These are phyloP conservation scores for Aphanomyces astaci DNA, from an alignment of 352 stramenopile genomes.

Conservation along the genomic window DNA sequence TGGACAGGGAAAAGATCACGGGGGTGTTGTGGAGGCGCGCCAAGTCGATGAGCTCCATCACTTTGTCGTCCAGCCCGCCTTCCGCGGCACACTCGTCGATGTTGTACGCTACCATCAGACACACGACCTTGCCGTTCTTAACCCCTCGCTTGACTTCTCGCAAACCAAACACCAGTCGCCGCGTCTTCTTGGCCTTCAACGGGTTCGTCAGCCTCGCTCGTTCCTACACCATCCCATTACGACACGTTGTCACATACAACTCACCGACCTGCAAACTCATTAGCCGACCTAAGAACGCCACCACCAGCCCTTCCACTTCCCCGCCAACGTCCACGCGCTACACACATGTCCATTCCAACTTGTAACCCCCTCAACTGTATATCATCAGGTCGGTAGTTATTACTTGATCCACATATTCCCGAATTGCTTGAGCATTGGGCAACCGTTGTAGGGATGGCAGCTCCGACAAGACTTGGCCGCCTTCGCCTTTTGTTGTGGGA, in stretches of 20 bases:
- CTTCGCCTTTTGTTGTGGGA: neutral
- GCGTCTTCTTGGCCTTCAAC: slow-evolving; percentile 49
- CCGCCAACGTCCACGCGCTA: slow-evolving; percentile 22
- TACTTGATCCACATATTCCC: slow-evolving; percentile 26
- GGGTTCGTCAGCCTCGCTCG: slow-evolving; percentile 55
- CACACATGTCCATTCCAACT: neutral
- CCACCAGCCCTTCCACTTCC: slow-evolving; percentile 28
- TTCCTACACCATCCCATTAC: slow-evolving; percentile 36
- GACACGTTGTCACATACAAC: slow-evolving; percentile 1
- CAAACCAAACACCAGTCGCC: slow-evolving; percentile 86
- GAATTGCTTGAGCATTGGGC: slow-evolving; percentile 14
- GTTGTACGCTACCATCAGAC: slow-evolving; percentile 87
- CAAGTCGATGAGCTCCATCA: slow-evolving; percentile 75
- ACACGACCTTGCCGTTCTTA: slow-evolving; percentile 67
- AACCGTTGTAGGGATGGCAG: slow-evolving; percentile 13
- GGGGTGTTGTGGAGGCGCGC: slow-evolving; percentile 41
- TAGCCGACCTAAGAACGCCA: slow-evolving; percentile 31
- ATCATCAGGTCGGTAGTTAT: too few species aligned
- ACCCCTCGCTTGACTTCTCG: slow-evolving; percentile 87
- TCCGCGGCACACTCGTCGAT: slow-evolving; percentile 58
- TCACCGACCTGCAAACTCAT: slow-evolving; percentile 32
- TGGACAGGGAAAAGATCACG: slow-evolving; percentile 38
- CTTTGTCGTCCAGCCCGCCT: slow-evolving; percentile 66
- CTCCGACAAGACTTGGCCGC: neutral
- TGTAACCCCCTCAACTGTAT: neutral